Conservation (phyloP, 768 basidiomycete species). For the Leucogyrophana mollusca region DNA sequence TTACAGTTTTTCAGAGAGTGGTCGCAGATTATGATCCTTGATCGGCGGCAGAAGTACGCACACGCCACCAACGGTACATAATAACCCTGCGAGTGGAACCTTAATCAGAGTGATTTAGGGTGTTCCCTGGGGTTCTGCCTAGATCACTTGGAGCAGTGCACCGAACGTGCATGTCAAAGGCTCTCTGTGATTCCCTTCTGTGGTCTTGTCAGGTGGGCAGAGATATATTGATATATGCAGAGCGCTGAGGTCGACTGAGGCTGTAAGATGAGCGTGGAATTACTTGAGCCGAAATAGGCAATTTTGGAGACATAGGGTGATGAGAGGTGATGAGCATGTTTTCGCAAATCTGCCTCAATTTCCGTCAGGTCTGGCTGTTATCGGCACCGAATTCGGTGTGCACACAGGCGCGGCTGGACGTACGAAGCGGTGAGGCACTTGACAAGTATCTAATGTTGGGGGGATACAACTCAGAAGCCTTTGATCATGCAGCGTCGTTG, state of each 20-base stretch:
- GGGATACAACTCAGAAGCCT: too few species aligned
- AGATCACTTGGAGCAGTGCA: conserved; percentile 3
- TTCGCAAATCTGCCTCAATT: too few species aligned
- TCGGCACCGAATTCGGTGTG: too few species aligned
- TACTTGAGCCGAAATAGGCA: conserved; percentile 14
- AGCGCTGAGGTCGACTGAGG: too few species aligned
- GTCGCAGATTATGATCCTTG: conserved; percentile 3
- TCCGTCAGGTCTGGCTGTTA: too few species aligned
- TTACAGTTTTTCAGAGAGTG: not conserved
- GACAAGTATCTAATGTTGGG: not conserved
- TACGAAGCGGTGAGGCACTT: too few species aligned
- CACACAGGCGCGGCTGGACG: too few species aligned
- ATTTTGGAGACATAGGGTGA: too few species aligned
- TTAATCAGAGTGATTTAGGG: conserved; percentile 23
- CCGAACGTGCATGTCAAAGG: conserved; percentile 11
- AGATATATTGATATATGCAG: too few species aligned
- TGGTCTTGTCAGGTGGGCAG: too few species aligned
- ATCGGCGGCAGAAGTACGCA: conserved; percentile 4
- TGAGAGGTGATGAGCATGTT: too few species aligned
- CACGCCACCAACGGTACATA: conserved; percentile 22
- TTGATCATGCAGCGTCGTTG: conserved; percentile 5
- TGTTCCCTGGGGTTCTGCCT: conserved; percentile 24
- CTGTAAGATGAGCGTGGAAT: conserved; percentile 14
- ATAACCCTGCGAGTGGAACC: conserved; percentile 24
- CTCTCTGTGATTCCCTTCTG: too few species aligned